Conservation (phyloP, 176 grass and related monocot species). For the Oryza glumipatula region DNA sequence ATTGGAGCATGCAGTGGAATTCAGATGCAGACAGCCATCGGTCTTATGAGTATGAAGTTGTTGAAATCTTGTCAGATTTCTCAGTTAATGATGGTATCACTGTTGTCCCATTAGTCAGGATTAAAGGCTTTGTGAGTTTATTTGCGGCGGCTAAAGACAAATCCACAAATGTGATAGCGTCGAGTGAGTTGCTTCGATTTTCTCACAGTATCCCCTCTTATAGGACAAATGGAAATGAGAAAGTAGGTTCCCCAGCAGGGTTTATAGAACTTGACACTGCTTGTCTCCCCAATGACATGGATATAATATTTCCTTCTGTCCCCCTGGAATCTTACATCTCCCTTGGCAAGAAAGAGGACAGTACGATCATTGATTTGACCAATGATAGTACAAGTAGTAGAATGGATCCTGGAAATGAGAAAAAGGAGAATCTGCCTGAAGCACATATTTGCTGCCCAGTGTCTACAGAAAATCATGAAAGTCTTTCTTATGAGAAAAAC, state of each 20-base stretch:
- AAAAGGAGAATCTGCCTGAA: slow-evolving; percentile 35
- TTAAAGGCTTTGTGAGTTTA: slow-evolving; percentile 85
- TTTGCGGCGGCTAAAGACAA: slow-evolving; percentile 55
- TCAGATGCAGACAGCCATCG: slow-evolving; percentile 74
- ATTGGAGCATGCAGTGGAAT: slow-evolving; percentile 79
- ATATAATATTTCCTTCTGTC: slow-evolving; percentile 65
- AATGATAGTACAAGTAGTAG: slow-evolving; percentile 21
- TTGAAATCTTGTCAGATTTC: slow-evolving; percentile 72
- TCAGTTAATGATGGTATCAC: slow-evolving; percentile 46
- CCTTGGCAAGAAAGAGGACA: slow-evolving; percentile 28
- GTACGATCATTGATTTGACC: slow-evolving; percentile 27
- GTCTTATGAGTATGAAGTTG: slow-evolving; percentile 73
- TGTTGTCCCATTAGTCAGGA: slow-evolving; percentile 71
- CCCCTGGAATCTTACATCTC: slow-evolving; percentile 48
- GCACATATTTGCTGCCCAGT: background rate
- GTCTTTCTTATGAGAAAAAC: slow-evolving; percentile 31
- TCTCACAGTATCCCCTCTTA: slow-evolving; percentile 74
- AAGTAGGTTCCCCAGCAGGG: slow-evolving; percentile 71
- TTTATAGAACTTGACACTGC: slow-evolving; percentile 85
- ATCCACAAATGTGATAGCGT: slow-evolving; percentile 50
- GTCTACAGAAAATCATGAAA: slow-evolving; percentile 33
- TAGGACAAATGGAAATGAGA: slow-evolving; percentile 74
- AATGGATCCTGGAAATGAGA: slow-evolving; percentile 31
- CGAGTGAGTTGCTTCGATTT: slow-evolving; percentile 77
- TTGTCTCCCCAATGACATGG: slow-evolving; percentile 71